Percentiles rank a stretch among this genome's conserved stretches.
phyloP scores from a whole-genome alignment of 495 filamentous ascomycete genomes.

The Amphirosellinia nigrospora region DNA sequence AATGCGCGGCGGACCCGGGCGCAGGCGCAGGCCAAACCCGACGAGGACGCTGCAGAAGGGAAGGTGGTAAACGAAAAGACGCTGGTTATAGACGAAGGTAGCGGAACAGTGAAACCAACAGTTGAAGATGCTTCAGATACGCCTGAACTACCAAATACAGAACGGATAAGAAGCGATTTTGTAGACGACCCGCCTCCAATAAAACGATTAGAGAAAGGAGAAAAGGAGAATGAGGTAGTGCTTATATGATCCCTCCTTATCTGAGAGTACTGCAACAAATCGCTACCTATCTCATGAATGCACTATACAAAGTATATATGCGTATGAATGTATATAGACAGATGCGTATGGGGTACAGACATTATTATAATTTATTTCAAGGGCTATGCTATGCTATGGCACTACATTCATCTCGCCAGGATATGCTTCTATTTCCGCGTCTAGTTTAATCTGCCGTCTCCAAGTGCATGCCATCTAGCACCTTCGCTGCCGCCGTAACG shows the following conservation, averaged over 20 bases:
- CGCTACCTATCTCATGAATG: neutral
- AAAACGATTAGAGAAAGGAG: neutral
- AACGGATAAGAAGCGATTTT: neutral
- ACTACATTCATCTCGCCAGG: constrained; percentile 15
- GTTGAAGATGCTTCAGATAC: neutral
- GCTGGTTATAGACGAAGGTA: neutral
- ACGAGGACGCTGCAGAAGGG: neutral
- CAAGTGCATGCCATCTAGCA: constrained; percentile 30
- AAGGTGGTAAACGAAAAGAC: neutral
- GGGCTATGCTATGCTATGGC: constrained; percentile 1
- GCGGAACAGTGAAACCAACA: neutral
- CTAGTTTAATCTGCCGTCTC: constrained; percentile 9
- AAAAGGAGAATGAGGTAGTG: neutral
- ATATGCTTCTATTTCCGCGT: constrained; percentile 18
- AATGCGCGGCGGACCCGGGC: constrained; percentile 62
- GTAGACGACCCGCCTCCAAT: neutral
- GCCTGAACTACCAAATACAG: neutral
- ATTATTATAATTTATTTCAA: neutral
- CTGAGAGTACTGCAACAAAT: no score
- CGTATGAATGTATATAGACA: constrained; percentile 12
- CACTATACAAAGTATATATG: constrained; percentile 8
- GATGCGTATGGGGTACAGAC: neutral
- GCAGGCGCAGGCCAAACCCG: constrained; percentile 33
- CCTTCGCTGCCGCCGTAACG: constrained; percentile 35
- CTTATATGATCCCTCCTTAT: neutral